phyloP scores from a whole-genome alignment of 2,329 filamentous ascomycete genomes.

The Xylariaceae sp. region DNA sequence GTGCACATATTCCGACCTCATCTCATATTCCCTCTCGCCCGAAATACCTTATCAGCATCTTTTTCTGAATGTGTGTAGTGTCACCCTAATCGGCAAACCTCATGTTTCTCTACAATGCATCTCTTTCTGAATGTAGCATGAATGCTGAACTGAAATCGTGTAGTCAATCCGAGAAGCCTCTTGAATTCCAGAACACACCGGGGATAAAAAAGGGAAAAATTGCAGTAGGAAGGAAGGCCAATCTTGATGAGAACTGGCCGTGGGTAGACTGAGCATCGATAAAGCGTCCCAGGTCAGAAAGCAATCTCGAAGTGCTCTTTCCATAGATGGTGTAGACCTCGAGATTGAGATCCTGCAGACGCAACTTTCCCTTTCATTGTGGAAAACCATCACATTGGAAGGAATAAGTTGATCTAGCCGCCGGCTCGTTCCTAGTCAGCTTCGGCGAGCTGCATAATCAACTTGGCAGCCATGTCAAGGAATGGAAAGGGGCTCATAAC shows the following conservation, averaged over 20 bases:
- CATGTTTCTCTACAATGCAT: not conserved
- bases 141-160: not conserved
- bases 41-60: not conserved
- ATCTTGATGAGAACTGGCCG: not conserved
- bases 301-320: not conserved
- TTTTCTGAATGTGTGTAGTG: not conserved
- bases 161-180: not conserved
- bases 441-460: conserved; percentile 93
- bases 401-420: not conserved
- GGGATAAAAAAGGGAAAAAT: not conserved
- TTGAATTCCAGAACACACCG: not conserved
- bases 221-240: not conserved
- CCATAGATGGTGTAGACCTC: conserved; percentile 1
- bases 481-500: conserved; percentile 96
- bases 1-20: not conserved
- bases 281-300: not conserved
- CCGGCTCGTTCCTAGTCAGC: conserved; percentile 60
- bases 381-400: not conserved
- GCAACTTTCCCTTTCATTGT: not conserved
- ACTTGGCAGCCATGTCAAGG: conserved; percentile 86
- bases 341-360: not conserved
- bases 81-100: not conserved
- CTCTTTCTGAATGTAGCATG: not conserved
- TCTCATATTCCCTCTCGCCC: not conserved
- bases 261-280: not conserved